Evolutionary conservation across 2,329 filamentous ascomycete species (phyloP).

Genomic region (Chalara sp.): DNA sequence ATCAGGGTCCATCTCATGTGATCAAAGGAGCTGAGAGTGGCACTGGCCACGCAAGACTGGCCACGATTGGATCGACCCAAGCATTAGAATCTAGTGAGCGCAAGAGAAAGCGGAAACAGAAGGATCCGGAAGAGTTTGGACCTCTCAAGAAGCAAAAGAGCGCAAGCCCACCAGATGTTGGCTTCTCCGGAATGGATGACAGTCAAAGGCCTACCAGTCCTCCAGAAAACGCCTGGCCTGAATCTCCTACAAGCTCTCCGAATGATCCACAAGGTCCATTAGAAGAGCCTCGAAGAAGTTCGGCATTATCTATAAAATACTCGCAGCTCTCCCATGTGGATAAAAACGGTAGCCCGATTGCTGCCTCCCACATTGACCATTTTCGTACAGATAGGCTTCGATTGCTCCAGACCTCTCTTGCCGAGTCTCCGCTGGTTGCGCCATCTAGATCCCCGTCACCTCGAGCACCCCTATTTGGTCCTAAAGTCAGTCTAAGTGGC

Average conservation of each 20-base stretch:
- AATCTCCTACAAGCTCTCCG: not conserved
- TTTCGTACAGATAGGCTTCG: constrained; percentile 4
- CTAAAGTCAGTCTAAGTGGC: constrained; percentile 11
- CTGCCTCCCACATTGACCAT: constrained; percentile 10
- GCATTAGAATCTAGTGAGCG: not conserved
- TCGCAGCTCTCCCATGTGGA: constrained; percentile 20
- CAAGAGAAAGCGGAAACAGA: not conserved
- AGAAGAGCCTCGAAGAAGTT: not conserved
- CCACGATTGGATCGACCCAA: not conserved
- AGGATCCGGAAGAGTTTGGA: not conserved
- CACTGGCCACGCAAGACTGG: not conserved
- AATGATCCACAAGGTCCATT: not conserved
- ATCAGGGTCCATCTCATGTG: constrained; percentile 15
- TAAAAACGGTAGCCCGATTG: constrained; percentile 22
- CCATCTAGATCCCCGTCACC: not conserved
- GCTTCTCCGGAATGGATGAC: not conserved
- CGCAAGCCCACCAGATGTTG: not conserved
- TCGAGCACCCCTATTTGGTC: constrained; percentile 11
- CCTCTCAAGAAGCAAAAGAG: not conserved
- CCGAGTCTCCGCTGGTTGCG: not conserved
- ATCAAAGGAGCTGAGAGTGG: not conserved
- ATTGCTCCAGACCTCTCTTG: not conserved
- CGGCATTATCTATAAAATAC: constrained; percentile 5
- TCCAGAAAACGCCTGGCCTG: not conserved
- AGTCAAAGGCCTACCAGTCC: not conserved